These are phyloP conservation scores for Harringtonia lauricola DNA, from an alignment of 2,329 filamentous ascomycete species.

Conservation along the genomic window DNA sequence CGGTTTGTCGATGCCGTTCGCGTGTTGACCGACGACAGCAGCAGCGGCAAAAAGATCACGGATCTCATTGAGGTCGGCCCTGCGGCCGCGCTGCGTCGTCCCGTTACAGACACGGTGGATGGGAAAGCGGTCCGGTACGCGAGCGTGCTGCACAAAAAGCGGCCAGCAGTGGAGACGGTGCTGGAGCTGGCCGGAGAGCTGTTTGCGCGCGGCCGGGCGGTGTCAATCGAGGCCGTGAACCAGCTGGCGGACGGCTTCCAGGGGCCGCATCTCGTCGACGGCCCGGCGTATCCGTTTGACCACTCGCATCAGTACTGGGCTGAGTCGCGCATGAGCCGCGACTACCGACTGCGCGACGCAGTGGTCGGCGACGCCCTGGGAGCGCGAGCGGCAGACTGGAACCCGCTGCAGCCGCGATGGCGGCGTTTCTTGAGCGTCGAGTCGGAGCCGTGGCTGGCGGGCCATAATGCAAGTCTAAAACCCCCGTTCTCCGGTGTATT, in stretches of 20 bases:
- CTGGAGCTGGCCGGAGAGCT: too few species aligned
- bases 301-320: too few species aligned
- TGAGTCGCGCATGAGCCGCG: too few species aligned
- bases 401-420: slow-evolving; percentile 14
- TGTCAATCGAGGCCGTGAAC: neutral
- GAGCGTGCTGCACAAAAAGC: too few species aligned
- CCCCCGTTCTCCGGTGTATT: too few species aligned
- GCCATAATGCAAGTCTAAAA: slow-evolving; percentile 13
- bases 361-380: slow-evolving; percentile 29
- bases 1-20: too few species aligned
- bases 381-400: slow-evolving; percentile 7
- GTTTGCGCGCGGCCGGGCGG: neutral
- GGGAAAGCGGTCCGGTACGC: too few species aligned
- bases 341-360: slow-evolving; percentile 10
- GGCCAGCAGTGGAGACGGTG: too few species aligned
- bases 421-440: slow-evolving; percentile 18
- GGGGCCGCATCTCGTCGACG: slow-evolving; percentile 17
- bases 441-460: slow-evolving; percentile 21
- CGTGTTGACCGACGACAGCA: too few species aligned
- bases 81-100: slow-evolving; percentile 15
- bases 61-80: slow-evolving; percentile 17
- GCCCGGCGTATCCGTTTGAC: too few species aligned
- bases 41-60: slow-evolving; percentile 9
- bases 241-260: too few species aligned
- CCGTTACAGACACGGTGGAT: slow-evolving; percentile 3